Evolutionary conservation across 306 rosid species (phyloP).

Genomic region (Prunus campanulata): DNA sequence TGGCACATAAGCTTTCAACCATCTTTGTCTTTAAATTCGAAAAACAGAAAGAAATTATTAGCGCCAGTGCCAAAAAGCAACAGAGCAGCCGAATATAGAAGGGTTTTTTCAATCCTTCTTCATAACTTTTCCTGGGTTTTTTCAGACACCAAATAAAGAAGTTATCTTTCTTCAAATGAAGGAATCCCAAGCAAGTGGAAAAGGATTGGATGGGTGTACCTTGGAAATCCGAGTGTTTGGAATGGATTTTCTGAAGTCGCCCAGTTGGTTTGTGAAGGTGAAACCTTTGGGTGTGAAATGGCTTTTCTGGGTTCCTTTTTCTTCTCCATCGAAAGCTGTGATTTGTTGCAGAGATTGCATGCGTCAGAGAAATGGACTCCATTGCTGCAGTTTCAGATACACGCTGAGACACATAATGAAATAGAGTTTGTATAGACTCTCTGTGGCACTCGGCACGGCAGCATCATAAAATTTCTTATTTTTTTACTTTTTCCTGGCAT

Average conservation of each 20-base stretch:
- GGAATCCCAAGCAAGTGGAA: background rate
- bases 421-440: background rate
- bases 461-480: too few species aligned
- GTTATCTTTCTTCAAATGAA: background rate
- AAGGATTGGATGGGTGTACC: slow-evolving; percentile 30
- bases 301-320: background rate
- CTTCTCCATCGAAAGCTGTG: slow-evolving; percentile 18
- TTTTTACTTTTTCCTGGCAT: too few species aligned
- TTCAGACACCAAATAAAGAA: background rate
- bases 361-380: slow-evolving; percentile 45
- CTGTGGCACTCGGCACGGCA: background rate
- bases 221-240: slow-evolving; percentile 49
- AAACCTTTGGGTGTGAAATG: slow-evolving; percentile 13
- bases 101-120: background rate
- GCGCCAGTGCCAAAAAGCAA: background rate
- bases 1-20: background rate
- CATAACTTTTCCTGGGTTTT: background rate
- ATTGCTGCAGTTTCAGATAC: slow-evolving; percentile 19
- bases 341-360: slow-evolving; percentile 25
- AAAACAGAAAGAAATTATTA: background rate
- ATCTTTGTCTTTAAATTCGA: background rate
- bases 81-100: background rate
- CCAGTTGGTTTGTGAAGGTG: slow-evolving; percentile 13
- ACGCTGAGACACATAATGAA: background rate
- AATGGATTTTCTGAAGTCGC: slow-evolving; percentile 20